These are phyloP conservation scores for Penicillium sumatraense DNA, from an alignment of 2,329 filamentous ascomycete species.

Conservation along the genomic window DNA sequence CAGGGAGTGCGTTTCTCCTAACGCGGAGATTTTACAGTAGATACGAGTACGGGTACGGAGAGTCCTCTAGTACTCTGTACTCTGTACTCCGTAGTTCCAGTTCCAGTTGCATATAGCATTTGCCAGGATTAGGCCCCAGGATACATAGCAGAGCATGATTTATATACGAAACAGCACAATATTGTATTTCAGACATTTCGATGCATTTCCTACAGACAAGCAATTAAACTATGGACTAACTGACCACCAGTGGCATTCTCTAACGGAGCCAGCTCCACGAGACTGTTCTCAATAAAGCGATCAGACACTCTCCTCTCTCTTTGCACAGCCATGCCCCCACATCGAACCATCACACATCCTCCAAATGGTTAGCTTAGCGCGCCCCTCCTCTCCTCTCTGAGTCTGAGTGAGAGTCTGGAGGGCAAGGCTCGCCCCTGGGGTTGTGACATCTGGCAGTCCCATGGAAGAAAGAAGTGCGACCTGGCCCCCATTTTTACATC, in stretches of 20 bases:
- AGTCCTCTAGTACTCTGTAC: too few species aligned
- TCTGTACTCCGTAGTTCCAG: too few species aligned
- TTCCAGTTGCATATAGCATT: neutral
- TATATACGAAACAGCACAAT: slow-evolving; percentile 1
- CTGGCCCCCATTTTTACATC: neutral
- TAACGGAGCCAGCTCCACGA: neutral
- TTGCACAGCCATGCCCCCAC: slow-evolving; percentile 2
- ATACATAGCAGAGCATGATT: neutral
- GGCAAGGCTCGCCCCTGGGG: neutral
- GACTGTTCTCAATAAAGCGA: neutral
- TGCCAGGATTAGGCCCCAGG: neutral
- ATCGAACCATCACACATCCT: neutral
- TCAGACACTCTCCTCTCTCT: neutral
- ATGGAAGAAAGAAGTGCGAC: neutral
- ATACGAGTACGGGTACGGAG: too few species aligned
- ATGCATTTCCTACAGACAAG: too few species aligned
- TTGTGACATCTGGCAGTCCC: neutral
- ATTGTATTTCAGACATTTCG: neutral
- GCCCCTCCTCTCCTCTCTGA: neutral
- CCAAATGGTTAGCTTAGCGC: neutral
- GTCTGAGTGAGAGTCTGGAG: too few species aligned
- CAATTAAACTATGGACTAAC: neutral
- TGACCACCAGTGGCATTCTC: too few species aligned
- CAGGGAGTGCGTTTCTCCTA: slow-evolving; percentile 61
- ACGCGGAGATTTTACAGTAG: neutral